Evolutionary conservation across 768 basidiomycete genomes (phyloP).

Genomic region (Kwoniella shandongensis): DNA sequence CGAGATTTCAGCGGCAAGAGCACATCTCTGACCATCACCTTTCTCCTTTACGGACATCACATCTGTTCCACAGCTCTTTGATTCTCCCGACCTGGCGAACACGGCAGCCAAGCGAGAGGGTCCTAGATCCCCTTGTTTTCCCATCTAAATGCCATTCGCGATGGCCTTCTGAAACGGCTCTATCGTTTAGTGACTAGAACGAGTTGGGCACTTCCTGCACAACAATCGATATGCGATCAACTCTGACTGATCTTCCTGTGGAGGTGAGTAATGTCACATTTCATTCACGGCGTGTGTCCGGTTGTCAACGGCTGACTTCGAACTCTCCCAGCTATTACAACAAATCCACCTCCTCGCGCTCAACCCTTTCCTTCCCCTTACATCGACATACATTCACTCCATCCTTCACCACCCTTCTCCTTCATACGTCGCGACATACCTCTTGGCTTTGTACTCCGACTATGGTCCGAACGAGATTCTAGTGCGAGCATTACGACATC

Average conservation of each 20-base stretch:
- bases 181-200: too few species aligned
- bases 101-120: too few species aligned
- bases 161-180: too few species aligned
- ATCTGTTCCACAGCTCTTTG: too few species aligned
- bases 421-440: conserved; percentile 67
- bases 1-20: not conserved
- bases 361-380: conserved; percentile 64
- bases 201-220: not conserved
- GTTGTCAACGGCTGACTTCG: too few species aligned
- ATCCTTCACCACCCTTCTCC: conserved; percentile 63
- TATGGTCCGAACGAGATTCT: conserved; percentile 35
- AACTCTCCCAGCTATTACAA: conserved; percentile 69
- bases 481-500: conserved; percentile 42
- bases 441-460: conserved; percentile 56
- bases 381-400: conserved; percentile 60
- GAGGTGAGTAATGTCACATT: conserved; percentile 30
- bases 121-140: too few species aligned
- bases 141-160: too few species aligned
- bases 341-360: conserved; percentile 72
- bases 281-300: too few species aligned
- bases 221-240: not conserved
- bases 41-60: too few species aligned
- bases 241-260: conserved; percentile 31
- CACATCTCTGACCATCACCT: too few species aligned
- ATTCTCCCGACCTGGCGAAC: too few species aligned